Evolutionary conservation across 345 rosid species (phyloP), one percentile per base, ranked within the genome.

Genomic region (Arabidopsis suecica): DNA sequence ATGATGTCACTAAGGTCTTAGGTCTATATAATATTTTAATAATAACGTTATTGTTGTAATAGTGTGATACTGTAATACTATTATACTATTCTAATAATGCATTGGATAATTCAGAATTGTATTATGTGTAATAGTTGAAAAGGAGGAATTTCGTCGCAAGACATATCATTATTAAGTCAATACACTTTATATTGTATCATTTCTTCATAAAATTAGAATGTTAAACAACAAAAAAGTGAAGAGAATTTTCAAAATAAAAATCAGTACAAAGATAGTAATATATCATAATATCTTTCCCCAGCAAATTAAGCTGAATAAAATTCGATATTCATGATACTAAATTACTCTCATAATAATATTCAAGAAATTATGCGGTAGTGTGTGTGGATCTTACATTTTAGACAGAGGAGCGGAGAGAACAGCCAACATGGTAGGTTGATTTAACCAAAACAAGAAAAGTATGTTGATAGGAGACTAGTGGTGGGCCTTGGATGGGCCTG

Each of bases 401-500:
- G 72, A 37, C 41, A 57, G 62, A 53, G 16, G 51, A 28, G 32
- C 32, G 25, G 54, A 66, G 78, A 66, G 48, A 57, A 58, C 54
- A 49, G 9, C 68, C 53, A 75, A 18, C 68, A 32, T 67, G 47
- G 72, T 57, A 30, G 36, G 73, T 75, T 60, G 61, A 67, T 67
- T 66, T 60, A 38, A 58, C 61, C 68, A 67, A 67, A 74, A 18
- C 36, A 75, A 59, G 79, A 67, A 75, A 50, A 38, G 25, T 13
- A 18, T 40, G 12, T 62, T 53, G 62, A 53, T 62, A 40, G 23
- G 36, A 66, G 73, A 14, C 44, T 59, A 50, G 54, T 61, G 68
- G 61, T 75, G 73, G 79, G 79, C 63, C 79, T 68, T 40, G 11
- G 22, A 60, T 68, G 79, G 79, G 69, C 73, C 69, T 68, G 20